Evolutionary conservation across 192 early-diverging fungal species (phyloP), one percentile per base, ranked within the genome.

Genomic region (Diversispora eburnea): DNA sequence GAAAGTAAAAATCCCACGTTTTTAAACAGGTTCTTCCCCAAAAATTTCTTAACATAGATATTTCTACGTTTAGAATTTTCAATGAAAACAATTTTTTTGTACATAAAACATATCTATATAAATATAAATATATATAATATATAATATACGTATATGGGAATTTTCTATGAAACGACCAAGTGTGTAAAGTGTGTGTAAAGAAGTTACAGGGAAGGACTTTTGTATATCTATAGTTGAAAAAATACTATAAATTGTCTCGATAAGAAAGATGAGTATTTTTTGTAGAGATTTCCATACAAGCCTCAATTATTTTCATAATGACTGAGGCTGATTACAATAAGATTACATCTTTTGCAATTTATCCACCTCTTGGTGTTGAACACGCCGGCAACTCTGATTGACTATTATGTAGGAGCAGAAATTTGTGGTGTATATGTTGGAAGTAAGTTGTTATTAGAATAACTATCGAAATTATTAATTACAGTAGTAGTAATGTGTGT

Each of bases 361-460:
- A 57, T 48, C 68, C 68, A 56, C 33, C 68, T 57, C 54, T 70
- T 19, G 57, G 57, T 9, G 55, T 70, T 70, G 68, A 52, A 58
- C 54, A 52, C 5, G 3, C 56, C 8, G 68, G 68, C 19, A 56
- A 70, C 3, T 4, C 68, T 17, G 55, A 70, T 9, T 9, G 54
- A 58, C 12, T 70, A 70, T 58, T 70, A 70, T 70, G 51, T 70
- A 9, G 39, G 54, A 19, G 41, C 68, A 25, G 68, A 70, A 70
- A 70, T 70, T 57, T 54, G 52, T 55, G 68, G 68, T 19, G 68
- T 70, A 46, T 45, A 57, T 70, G 68, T 70, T 57, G 68, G 68
- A 70, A 43, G 68, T 70, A 70, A 43, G 65, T 51, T 67, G 10
- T 60, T 0, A n/a, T n/a, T n/a, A n/a, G 19, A 52, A 17, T 52